Percentiles rank a stretch among this genome's conserved stretches.
These are phyloP conservation scores for Aspergillus terreus DNA, from an alignment of 2,329 filamentous ascomycete genomes.

Conservation along the genomic window DNA sequence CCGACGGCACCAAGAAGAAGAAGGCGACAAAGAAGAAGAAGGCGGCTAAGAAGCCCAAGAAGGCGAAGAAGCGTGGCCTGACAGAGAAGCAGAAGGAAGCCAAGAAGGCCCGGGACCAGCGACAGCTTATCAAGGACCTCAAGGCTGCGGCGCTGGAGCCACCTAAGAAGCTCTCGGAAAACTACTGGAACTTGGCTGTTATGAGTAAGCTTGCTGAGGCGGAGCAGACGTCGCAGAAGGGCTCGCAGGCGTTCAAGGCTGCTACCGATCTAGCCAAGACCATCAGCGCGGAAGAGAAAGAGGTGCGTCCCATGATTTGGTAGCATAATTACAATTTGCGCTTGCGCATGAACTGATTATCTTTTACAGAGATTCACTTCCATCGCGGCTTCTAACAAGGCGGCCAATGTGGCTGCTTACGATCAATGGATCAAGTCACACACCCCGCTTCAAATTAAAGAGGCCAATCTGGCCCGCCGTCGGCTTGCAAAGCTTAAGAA, in stretches of 20 bases:
- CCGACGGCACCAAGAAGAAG: constrained; percentile 20
- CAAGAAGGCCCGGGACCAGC: constrained; percentile 27
- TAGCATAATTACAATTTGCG: background rate
- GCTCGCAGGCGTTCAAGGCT: constrained; percentile 17
- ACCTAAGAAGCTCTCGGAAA: constrained; percentile 33
- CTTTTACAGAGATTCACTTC: constrained; percentile 51
- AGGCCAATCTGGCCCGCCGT: constrained; percentile 57
- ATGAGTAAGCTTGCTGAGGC: constrained; percentile 15
- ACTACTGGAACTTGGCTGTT: constrained; percentile 21
- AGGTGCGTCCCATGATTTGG: constrained; percentile 17
- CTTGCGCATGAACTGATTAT: constrained; percentile 7
- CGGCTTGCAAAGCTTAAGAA: constrained; percentile 25
- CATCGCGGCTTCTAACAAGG: constrained; percentile 45
- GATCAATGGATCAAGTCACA: constrained; percentile 54
- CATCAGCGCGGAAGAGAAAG: constrained; percentile 15
- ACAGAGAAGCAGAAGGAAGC: constrained; percentile 29
- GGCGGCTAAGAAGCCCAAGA: constrained; percentile 20
- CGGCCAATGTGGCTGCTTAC: constrained; percentile 43
- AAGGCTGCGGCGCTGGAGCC: constrained; percentile 30
- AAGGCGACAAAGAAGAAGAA: constrained; percentile 13
- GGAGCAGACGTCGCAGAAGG: constrained; percentile 1
- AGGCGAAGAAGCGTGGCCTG: constrained; percentile 27
- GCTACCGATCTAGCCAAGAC: constrained; percentile 13
- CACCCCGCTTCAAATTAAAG: constrained; percentile 54
- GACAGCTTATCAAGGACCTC: constrained; percentile 28